Evolutionary conservation across 2,329 filamentous ascomycete species (phyloP).

Genomic region (Aureobasidium sp.): DNA sequence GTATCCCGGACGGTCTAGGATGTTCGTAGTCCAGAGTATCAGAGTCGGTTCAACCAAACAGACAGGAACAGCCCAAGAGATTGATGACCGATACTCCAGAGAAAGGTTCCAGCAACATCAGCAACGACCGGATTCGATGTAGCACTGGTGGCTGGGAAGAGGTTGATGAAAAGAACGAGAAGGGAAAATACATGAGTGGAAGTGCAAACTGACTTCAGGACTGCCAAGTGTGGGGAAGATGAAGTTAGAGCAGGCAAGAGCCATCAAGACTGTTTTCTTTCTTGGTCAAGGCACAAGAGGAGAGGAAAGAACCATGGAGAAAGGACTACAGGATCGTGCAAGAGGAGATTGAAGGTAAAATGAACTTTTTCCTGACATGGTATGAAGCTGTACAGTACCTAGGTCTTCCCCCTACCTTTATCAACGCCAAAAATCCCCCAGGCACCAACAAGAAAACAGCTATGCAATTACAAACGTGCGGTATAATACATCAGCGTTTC

Average conservation of each 20-base stretch:
- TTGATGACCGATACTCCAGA: no score
- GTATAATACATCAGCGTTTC: not conserved
- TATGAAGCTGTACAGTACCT: slow-evolving; percentile 12
- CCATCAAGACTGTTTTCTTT: not conserved
- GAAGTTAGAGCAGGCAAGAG: not conserved
- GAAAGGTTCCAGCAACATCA: not conserved
- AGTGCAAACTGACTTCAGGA: not conserved
- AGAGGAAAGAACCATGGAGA: not conserved
- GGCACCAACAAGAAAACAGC: not conserved
- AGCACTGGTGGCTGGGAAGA: not conserved
- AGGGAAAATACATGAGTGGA: not conserved
- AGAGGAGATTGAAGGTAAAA: not conserved
- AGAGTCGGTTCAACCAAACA: no score
- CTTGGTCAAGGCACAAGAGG: not conserved
- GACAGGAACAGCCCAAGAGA: no score
- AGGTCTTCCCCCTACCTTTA: slow-evolving; percentile 6
- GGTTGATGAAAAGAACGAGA: not conserved
- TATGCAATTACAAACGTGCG: slow-evolving; percentile 5
- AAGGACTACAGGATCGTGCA: not conserved
- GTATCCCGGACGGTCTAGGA: not conserved
- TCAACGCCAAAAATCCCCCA: slow-evolving; percentile 6
- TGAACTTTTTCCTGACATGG: slow-evolving; percentile 1
- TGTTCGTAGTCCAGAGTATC: not conserved
- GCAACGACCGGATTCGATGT: not conserved
- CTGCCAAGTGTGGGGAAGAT: not conserved